Conservation (phyloP, 805 yeast genomes). For the Cyberlindnera nakhonratchasimensis region DNA sequence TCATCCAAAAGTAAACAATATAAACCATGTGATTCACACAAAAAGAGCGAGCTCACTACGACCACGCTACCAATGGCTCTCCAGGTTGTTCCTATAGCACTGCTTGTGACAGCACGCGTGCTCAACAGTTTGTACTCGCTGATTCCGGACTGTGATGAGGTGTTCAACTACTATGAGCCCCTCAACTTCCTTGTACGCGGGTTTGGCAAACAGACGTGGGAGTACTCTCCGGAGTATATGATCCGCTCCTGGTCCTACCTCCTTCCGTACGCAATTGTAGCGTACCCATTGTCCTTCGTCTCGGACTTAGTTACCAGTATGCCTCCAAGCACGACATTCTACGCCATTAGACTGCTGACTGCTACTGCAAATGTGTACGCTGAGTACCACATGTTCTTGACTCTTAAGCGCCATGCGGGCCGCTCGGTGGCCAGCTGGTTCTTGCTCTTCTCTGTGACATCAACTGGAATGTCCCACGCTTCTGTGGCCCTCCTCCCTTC, state of each 20-base stretch:
- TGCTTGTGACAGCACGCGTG: slow-evolving; percentile 29
- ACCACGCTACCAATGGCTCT: no score
- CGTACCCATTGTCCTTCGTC: slow-evolving; percentile 21
- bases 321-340: slow-evolving; percentile 41
- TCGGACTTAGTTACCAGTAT: slow-evolving; percentile 5
- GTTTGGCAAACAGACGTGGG: slow-evolving; percentile 96
- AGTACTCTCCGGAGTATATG: slow-evolving; percentile 85
- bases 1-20: no score
- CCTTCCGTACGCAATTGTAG: slow-evolving; percentile 36
- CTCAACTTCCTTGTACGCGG: slow-evolving; percentile 71
- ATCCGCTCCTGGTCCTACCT: slow-evolving; percentile 84
- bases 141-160: slow-evolving; percentile 90
- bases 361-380: slow-evolving; percentile 40
- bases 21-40: no score
- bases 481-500: slow-evolving; percentile 85
- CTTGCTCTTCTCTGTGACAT: slow-evolving; percentile 53
- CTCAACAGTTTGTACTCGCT: slow-evolving; percentile 54
- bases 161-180: slow-evolving; percentile 93
- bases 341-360: slow-evolving; percentile 45
- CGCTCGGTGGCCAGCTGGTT: slow-evolving; percentile 48
- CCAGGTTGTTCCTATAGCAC: slow-evolving; percentile 10
- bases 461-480: slow-evolving; percentile 88
- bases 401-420: slow-evolving; percentile 33
- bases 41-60: no score
- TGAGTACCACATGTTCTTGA: slow-evolving; percentile 50